Evolutionary conservation across 2,329 filamentous ascomycete species (phyloP).

Genomic region (Aspergillus aculeatus): DNA sequence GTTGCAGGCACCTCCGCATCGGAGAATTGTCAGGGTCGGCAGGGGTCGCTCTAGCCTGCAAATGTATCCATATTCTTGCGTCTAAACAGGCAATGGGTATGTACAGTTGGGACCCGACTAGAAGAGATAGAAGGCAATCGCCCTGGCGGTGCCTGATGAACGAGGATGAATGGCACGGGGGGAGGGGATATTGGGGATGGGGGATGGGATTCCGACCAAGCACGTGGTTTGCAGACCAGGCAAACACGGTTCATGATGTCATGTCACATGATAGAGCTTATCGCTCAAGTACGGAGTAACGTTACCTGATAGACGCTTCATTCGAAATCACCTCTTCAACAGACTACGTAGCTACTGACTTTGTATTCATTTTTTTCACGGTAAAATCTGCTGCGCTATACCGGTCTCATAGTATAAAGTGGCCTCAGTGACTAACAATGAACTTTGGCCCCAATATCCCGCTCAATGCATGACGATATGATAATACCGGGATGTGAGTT

Average conservation of each 20-base stretch:
- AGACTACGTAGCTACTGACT: too few species aligned
- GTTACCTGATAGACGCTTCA: too few species aligned
- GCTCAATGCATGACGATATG: background rate
- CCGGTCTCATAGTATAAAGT: background rate
- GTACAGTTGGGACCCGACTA: constrained; percentile 4
- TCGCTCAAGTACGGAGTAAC: background rate
- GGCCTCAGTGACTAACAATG: background rate
- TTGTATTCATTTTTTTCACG: background rate
- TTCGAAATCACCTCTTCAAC: too few species aligned
- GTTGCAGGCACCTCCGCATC: constrained; percentile 15
- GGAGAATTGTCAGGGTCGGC: constrained; percentile 6
- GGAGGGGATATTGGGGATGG: background rate
- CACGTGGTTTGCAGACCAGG: background rate
- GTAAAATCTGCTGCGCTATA: background rate
- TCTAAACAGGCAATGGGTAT: background rate
- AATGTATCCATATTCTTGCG: constrained; percentile 15
- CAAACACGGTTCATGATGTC: background rate
- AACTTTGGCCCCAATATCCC: background rate
- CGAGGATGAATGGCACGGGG: background rate
- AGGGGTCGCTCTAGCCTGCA: constrained; percentile 4
- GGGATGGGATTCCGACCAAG: background rate
- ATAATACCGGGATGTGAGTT: background rate
- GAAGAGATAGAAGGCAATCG: background rate
- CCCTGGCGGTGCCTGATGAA: constrained; percentile 1
- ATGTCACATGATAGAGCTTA: background rate